Evolutionary conservation across 495 filamentous ascomycete genomes (phyloP), one percentile per base, ranked within the genome.

Genomic region (Trichocladium uniseriatum): DNA sequence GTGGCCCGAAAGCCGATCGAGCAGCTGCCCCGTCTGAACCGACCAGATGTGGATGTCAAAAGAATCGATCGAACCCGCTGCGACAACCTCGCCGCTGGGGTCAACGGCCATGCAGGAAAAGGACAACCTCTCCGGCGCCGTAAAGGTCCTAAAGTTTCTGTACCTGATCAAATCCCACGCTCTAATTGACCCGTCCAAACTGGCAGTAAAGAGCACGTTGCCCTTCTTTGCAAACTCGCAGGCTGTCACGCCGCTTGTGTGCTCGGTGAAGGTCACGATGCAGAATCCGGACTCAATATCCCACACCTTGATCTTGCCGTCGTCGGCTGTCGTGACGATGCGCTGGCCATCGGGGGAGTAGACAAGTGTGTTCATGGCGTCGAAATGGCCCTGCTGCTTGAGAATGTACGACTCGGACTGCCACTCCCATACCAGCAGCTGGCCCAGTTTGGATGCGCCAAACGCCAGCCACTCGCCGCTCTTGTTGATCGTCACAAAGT

Each of bases 351-450:
- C 91, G 0, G 91, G 89, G 5, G 94, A 94, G 66, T 97, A 97
- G 11, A 82, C 82, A 6, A 98, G 72, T 7, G 91, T 73, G 65
- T 95, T 97, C 81, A 96, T 87, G n/a, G 88, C 82, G 60, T 98
- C 94, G 41, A 94, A 86, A 67, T 98, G 92, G 1, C 91, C 91
- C 67, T 97, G 92, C 59, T 98, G 92, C 65, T 97, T 98, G 29
- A 98, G 68, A 48, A 98, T 90, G 66, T 97, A 97, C n/a, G 94
- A 96, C 64, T 98, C 92, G 2, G 94, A 97, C 59, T 97, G 94
- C 94, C 94, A 97, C 65, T 98, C 92, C 92, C 92, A 98, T 20
- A 98, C 94, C 31, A 98, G 74, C 13, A 98, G 70, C 54, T 98
- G 92, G 11, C 92, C 92, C 21, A 94, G 78, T 48, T 91, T 91